phyloP scores from a whole-genome alignment of 805 yeast genomes.

The Ogataea siamensis region DNA sequence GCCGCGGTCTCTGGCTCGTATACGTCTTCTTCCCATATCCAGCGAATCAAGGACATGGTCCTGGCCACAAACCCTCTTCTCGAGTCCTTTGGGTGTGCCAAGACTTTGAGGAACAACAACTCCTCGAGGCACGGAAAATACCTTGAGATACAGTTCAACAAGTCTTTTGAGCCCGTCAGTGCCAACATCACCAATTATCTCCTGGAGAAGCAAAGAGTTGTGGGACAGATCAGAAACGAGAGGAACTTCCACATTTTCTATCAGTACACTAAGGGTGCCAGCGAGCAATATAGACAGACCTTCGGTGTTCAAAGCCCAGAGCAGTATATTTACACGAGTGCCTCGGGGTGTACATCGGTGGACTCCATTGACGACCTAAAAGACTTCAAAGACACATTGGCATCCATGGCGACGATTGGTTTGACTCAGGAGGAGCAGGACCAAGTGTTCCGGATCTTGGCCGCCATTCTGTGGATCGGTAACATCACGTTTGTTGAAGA shows the following conservation, averaged over 20 bases:
- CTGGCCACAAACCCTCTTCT: constrained; percentile 92
- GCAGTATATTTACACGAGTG: constrained; percentile 83
- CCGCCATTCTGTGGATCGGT: constrained; percentile 92
- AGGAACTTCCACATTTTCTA: constrained; percentile 97
- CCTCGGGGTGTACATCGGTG: constrained; percentile 81
- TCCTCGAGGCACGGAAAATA: constrained; percentile 93
- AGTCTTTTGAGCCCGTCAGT: constrained; percentile 82
- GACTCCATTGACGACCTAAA: constrained; percentile 79
- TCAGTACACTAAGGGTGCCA: constrained; percentile 90
- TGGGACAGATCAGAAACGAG: constrained; percentile 88
- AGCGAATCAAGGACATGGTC: constrained; percentile 93
- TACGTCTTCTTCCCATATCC: constrained; percentile 64
- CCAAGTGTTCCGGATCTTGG: constrained; percentile 77
- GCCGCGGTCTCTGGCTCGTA: constrained; percentile 80
- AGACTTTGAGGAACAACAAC: constrained; percentile 84
- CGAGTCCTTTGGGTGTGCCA: constrained; percentile 93
- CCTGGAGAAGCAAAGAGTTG: constrained; percentile 93
- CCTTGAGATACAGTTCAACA: constrained; percentile 83
- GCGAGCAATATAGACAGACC: constrained; percentile 74
- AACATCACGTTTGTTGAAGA: constrained; percentile 83
- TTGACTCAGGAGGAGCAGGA: constrained; percentile 81
- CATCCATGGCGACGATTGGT: constrained; percentile 89
- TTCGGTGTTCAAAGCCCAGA: constrained; percentile 95
- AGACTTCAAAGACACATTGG: constrained; percentile 77
- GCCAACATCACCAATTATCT: constrained; percentile 95